Conservation (phyloP, 805 yeast species). For the Candida fluviatilis region DNA sequence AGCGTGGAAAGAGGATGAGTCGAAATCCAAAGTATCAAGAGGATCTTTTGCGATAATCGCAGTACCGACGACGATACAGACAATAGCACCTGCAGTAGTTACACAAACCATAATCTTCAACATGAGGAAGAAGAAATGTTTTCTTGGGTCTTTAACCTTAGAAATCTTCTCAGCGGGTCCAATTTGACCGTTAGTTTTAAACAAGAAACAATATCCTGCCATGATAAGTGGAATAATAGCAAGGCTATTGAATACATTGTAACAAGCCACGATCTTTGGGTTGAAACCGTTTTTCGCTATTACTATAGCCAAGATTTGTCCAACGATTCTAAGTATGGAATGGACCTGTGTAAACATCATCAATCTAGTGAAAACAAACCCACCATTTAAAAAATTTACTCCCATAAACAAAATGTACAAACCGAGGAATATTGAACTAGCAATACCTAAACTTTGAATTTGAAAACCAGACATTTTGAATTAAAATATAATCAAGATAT, state of each 20-base stretch:
- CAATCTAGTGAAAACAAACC: constrained; percentile 1
- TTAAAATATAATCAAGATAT: no score
- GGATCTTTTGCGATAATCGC: not conserved
- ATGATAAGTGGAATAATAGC: not conserved
- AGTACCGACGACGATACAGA: not conserved
- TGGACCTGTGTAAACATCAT: constrained; percentile 3
- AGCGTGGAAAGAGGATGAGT: not conserved
- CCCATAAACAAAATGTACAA: not conserved
- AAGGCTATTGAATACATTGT: not conserved
- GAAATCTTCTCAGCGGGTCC: not conserved
- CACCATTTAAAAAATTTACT: constrained; percentile 1
- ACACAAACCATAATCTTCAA: not conserved
- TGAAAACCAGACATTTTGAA: constrained; percentile 1
- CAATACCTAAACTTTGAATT: not conserved
- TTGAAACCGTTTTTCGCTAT: constrained; percentile 1
- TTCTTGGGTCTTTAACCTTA: not conserved
- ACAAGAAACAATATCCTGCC: constrained; percentile 2
- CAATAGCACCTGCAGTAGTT: not conserved
- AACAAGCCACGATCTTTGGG: not conserved
- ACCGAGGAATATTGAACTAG: not conserved
- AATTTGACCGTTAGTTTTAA: constrained; percentile 2
- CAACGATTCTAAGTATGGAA: not conserved
- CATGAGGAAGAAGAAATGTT: not conserved
- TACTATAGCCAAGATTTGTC: not conserved
- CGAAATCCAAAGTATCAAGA: not conserved